Base-by-base conservation (phyloP, 768 basidiomycete species). In the Pleurotus platypus region DNA sequence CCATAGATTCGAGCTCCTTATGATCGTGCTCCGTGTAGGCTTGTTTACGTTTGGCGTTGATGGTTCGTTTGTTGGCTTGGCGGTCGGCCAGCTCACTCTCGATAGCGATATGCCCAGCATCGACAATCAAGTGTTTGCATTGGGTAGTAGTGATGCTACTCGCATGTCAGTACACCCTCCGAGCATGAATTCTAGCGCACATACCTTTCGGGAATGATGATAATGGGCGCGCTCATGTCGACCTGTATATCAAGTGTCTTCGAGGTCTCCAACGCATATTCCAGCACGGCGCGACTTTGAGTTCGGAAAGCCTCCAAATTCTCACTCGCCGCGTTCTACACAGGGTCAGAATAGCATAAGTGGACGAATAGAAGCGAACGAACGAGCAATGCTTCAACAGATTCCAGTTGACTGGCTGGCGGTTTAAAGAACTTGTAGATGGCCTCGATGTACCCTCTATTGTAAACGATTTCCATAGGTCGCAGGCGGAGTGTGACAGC, bases 381-480 rank as follows among this genome's bases (percentile, higher is more conserved):
- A 62, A 92, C 92, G 63, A 98, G 74, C 50, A 99, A 78, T 0
- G 95, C 97, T 69, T 91, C 90, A 49, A 99, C 92, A 1, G 94
- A 96, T 70, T 98, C 94, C 56, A 99, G 71, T 67, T 98, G 95
- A 69, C 90, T 96, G 43, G 87, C 87, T 2, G 97, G 96, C 2
- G 94, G 96, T 66, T 87, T 91, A 74, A 99, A 88, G 74, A 98
- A 99, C 60, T 79, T 82, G 64, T 89, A 88, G 18, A 98, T 83
- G 2, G 90, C 91, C 74, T 98, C 97, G 26, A 98, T 80, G 68
- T 96, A 98, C 22, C 92, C 93, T 65, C 78, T 84, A 67, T 98
- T 94, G 67, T 99, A 99, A 42, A 99, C 90, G 61, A 99, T 89
- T 71, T 98, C 96, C 86, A 96, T 90, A 64, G 96, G 90, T 9